Conservation (phyloP, 352 stramenopile genomes). For the Blastocystis sp. region DNA sequence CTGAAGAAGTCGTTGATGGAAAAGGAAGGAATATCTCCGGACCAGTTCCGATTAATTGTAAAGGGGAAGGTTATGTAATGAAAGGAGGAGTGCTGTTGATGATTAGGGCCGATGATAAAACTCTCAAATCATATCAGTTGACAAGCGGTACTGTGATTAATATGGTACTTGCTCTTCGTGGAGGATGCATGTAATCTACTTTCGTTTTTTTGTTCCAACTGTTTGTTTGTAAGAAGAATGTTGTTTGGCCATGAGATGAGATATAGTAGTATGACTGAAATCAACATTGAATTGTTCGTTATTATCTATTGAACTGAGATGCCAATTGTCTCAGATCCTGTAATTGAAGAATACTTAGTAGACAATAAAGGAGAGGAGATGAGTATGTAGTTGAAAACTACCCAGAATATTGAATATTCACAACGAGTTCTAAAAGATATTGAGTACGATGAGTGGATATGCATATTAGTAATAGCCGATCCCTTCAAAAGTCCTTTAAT, state of each 20-base stretch:
- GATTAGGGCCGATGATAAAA: slow-evolving; percentile 60
- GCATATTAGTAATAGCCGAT: neutral
- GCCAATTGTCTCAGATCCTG: too few species aligned
- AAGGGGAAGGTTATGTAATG: slow-evolving; percentile 64
- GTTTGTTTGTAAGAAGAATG: too few species aligned
- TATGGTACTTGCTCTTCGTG: slow-evolving; percentile 66
- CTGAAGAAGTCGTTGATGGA: slow-evolving; percentile 66
- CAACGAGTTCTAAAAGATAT: neutral
- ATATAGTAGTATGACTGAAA: too few species aligned
- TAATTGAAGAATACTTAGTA: neutral
- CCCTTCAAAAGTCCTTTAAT: neutral
- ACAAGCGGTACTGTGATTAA: slow-evolving; percentile 67
- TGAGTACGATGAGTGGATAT: neutral
- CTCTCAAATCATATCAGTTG: slow-evolving; percentile 50
- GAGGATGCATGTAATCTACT: slow-evolving; percentile 18
- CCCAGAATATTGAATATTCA: neutral
- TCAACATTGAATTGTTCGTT: too few species aligned
- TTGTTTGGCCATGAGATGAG: too few species aligned
- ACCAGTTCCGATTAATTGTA: slow-evolving; percentile 66
- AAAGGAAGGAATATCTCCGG: slow-evolving; percentile 65
- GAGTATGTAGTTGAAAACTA: neutral
- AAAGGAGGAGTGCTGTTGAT: neutral
- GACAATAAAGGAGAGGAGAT: neutral
- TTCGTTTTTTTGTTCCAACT: too few species aligned
- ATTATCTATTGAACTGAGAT: neutral